Percentiles rank a stretch among this genome's conserved stretches.
These are phyloP conservation scores for Perkinsus marinus DNA, from an alignment of 169 alveolate genomes.

Conservation along the genomic window DNA sequence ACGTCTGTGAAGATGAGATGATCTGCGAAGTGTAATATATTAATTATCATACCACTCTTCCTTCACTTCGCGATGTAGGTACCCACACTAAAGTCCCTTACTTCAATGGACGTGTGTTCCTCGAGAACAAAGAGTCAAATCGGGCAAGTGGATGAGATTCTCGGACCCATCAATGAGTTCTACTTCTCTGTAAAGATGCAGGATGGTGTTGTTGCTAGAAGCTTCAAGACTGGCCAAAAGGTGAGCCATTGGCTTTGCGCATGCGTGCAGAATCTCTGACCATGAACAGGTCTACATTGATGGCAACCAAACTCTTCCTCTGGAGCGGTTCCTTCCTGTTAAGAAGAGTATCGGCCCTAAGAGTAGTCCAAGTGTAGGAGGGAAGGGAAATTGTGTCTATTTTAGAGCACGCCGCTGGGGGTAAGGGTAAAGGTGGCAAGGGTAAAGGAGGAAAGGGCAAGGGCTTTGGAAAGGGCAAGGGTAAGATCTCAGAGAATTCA, in stretches of 20 bases:
- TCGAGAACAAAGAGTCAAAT: conserved; percentile 81
- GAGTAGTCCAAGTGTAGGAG: no score
- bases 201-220: conserved; percentile 62
- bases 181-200: conserved; percentile 64
- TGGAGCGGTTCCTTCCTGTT: conserved; percentile 55
- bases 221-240: conserved; percentile 53
- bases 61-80: conserved; percentile 1
- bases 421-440: conserved; percentile 28
- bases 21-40: conserved; percentile 52
- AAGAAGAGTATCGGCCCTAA: conserved; percentile 25
- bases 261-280: background rate
- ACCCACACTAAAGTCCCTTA: conserved; percentile 77
- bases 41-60: background rate
- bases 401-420: conserved; percentile 5
- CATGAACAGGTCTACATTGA: conserved; percentile 45
- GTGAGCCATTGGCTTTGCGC: conserved; percentile 13
- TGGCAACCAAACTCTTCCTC: conserved; percentile 63
- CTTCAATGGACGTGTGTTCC: conserved; percentile 81
- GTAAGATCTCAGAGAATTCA: no score
- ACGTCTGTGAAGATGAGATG: conserved; percentile 74
- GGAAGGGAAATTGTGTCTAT: no score
- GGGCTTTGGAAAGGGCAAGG: conserved; percentile 23
- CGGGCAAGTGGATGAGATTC: conserved; percentile 85
- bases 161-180: conserved; percentile 80
- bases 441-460: conserved; percentile 34